These are phyloP conservation scores for Primulina huaijiensis DNA, from an alignment of 257 asterid genomes.

Conservation along the genomic window DNA sequence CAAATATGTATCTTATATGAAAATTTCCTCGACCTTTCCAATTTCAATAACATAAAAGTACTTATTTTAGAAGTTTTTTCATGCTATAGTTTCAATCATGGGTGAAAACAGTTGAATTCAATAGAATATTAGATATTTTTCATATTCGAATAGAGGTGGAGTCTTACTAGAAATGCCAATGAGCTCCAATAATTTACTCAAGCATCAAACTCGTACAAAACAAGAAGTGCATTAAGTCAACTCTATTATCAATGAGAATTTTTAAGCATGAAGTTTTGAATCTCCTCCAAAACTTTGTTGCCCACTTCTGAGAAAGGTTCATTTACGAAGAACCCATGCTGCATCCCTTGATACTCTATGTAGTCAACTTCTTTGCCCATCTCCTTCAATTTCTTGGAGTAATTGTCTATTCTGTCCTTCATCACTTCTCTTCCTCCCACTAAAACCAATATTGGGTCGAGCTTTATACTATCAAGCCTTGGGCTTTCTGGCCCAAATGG, in stretches of 20 bases:
- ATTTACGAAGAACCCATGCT: conserved; percentile 58
- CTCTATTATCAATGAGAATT: conserved; percentile 18
- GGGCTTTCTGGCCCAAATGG: conserved; percentile 70
- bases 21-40: not conserved
- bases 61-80: not conserved
- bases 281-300: conserved; percentile 33
- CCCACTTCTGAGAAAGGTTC: conserved; percentile 48
- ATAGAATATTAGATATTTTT: too few relatives aligned
- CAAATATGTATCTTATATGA: too few relatives aligned
- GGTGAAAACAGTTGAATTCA: too few relatives aligned
- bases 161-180: not conserved
- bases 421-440: not conserved
- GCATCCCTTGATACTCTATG: conserved; percentile 39
- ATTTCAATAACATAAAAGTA: too few relatives aligned
- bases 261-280: conserved; percentile 35
- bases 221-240: not conserved
- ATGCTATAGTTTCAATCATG: not conserved
- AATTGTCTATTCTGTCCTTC: not conserved
- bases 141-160: not conserved
- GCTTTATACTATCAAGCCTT: conserved; percentile 31
- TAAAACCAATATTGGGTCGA: not conserved
- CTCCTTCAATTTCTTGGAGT: not conserved
- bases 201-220: not conserved
- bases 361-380: conserved; percentile 40
- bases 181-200: too few relatives aligned